Percentiles rank a stretch among this genome's conserved stretches.
Evolutionary conservation across 1,284 basidiomycete species (phyloP).

Genomic region (Ustilago lituana): DNA sequence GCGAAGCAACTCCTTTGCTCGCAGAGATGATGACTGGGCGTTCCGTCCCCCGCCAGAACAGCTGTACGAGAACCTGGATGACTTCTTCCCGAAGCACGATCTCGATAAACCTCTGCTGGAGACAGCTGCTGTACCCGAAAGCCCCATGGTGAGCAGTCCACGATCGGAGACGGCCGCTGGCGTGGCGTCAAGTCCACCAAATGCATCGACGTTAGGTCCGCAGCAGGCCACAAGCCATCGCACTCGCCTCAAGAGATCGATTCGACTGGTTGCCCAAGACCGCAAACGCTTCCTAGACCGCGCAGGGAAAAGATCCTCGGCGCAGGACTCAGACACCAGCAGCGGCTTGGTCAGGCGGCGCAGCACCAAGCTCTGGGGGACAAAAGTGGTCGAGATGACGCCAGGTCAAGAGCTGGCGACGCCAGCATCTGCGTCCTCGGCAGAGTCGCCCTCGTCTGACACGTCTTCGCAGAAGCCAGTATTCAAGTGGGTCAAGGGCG

Average conservation of each 20-base stretch:
- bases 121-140: slow-evolving; percentile 75
- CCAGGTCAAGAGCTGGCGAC: slow-evolving; percentile 71
- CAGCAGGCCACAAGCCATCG: slow-evolving; percentile 27
- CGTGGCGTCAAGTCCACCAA: slow-evolving; percentile 15
- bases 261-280: slow-evolving; percentile 84
- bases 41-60: slow-evolving; percentile 91
- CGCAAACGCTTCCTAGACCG: slow-evolving; percentile 66
- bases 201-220: slow-evolving; percentile 1
- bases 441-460: slow-evolving; percentile 63
- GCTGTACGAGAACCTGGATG: slow-evolving; percentile 90
- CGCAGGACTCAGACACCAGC: slow-evolving; percentile 69
- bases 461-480: slow-evolving; percentile 69
- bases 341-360: slow-evolving; percentile 76
- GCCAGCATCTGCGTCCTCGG: slow-evolving; percentile 51
- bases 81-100: slow-evolving; percentile 96
- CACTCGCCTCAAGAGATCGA: slow-evolving; percentile 79
- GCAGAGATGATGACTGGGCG: slow-evolving; percentile 67
- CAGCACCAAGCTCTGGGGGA: slow-evolving; percentile 96
- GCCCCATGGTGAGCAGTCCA: slow-evolving; percentile 69
- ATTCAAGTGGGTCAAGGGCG: slow-evolving; percentile 98
- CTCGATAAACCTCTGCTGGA: slow-evolving; percentile 96
- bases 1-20: slow-evolving; percentile 57
- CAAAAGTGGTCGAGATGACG: slow-evolving; percentile 89
- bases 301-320: slow-evolving; percentile 64
- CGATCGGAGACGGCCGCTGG: slow-evolving; percentile 22